phyloP scores from a whole-genome alignment of 495 filamentous ascomycete genomes.

The Aspergillus incahuasiensis region DNA sequence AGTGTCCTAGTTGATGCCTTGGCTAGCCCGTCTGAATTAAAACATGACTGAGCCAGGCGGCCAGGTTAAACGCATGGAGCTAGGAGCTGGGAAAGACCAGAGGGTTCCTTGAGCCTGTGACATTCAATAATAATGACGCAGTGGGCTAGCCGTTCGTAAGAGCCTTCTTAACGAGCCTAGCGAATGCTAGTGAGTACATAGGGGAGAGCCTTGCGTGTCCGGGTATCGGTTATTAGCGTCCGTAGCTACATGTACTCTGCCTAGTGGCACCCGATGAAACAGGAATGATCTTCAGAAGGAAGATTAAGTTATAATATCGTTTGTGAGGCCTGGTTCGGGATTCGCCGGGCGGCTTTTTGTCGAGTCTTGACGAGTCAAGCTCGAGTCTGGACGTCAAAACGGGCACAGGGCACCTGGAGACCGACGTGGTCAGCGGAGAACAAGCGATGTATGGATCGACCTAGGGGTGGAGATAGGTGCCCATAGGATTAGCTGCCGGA shows the following conservation, averaged over 20 bases:
- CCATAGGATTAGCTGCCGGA: not conserved
- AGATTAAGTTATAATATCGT: not conserved
- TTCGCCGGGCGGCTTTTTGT: not conserved
- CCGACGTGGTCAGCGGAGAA: not conserved
- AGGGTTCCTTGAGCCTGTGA: not conserved
- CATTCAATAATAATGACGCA: not conserved
- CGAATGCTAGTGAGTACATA: not conserved
- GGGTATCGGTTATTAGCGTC: not conserved
- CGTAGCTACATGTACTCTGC: not conserved
- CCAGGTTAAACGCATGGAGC: not conserved
- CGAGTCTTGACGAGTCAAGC: not conserved
- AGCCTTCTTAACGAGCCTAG: not conserved
- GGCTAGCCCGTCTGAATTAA: not conserved
- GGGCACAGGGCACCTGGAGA: slow-evolving; percentile 1
- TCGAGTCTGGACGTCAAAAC: not conserved
- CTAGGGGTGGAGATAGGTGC: not conserved
- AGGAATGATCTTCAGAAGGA: not conserved
- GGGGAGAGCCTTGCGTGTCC: not conserved
- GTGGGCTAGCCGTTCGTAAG: not conserved
- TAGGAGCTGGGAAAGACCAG: not conserved
- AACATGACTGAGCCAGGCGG: not conserved
- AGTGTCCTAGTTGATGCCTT: not conserved
- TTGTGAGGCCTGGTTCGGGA: not conserved
- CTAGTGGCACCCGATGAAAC: not conserved
- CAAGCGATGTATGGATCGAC: not conserved